Percentiles rank a stretch among this genome's conserved stretches.
Evolutionary conservation across 352 stramenopile genomes (phyloP).

Genomic region (Phytophthora litchii): DNA sequence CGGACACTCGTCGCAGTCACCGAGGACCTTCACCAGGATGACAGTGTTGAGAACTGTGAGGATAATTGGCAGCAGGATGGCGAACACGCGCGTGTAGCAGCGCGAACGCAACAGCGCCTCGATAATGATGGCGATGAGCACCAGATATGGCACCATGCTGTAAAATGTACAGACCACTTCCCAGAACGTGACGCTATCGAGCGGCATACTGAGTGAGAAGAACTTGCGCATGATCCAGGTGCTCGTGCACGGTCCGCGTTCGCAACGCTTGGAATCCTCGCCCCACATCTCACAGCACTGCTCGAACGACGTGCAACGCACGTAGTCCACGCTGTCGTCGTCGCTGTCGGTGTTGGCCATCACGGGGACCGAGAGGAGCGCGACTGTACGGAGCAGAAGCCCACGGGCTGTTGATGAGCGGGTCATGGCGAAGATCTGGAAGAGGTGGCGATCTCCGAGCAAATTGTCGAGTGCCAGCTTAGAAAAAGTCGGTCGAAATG

Average conservation of each 20-base stretch:
- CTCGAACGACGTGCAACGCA: constrained; percentile 37
- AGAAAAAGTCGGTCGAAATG: constrained; percentile 4
- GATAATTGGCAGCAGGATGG: constrained; percentile 43
- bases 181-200: constrained; percentile 45
- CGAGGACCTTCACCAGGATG: constrained; percentile 42
- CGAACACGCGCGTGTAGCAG: constrained; percentile 48
- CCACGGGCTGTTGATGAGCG: not conserved
- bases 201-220: constrained; percentile 56
- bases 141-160: constrained; percentile 55
- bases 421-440: constrained; percentile 4
- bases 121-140: constrained; percentile 44
- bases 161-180: constrained; percentile 49
- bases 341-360: constrained; percentile 20
- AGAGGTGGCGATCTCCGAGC: not conserved
- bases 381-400: constrained; percentile 3
- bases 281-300: constrained; percentile 55
- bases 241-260: constrained; percentile 42
- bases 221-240: constrained; percentile 51
- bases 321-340: constrained; percentile 27
- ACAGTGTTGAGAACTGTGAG: constrained; percentile 45
- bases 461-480: constrained; percentile 19
- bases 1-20: constrained; percentile 44
- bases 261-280: constrained; percentile 46
- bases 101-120: constrained; percentile 39
- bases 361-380: not conserved